Conservation (phyloP, 2,329 filamentous ascomycete genomes). For the Simplicillium sp. region DNA sequence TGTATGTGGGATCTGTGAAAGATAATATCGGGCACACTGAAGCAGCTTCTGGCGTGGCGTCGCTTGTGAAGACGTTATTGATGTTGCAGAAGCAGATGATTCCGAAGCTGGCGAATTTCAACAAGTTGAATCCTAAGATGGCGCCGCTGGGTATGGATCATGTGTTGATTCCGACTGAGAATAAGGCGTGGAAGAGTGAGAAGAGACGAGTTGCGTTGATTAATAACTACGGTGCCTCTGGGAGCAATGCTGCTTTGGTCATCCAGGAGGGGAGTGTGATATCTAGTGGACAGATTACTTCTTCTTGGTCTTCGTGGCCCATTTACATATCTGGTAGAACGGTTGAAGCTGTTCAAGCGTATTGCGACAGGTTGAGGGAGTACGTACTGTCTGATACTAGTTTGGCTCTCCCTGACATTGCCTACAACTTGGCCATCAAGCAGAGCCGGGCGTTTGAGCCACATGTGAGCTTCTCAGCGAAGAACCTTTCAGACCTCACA, state of each 20-base stretch:
- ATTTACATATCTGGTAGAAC: too few species aligned
- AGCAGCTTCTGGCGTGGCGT: slow-evolving; percentile 51
- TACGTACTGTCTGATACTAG: too few species aligned
- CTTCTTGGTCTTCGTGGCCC: too few species aligned
- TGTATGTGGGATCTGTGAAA: slow-evolving; percentile 55
- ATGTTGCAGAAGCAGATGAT: slow-evolving; percentile 35
- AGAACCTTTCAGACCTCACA: too few species aligned
- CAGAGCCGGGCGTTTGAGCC: too few species aligned
- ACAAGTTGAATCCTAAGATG: slow-evolving; percentile 9
- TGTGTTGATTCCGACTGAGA: slow-evolving; percentile 10
- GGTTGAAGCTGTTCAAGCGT: too few species aligned
- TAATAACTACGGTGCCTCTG: slow-evolving; percentile 26
- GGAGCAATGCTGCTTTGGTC: slow-evolving; percentile 15
- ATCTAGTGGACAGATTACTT: too few species aligned
- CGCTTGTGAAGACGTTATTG: slow-evolving; percentile 54
- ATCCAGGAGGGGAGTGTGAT: too few species aligned
- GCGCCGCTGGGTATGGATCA: slow-evolving; percentile 13
- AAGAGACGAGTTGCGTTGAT: slow-evolving; percentile 16
- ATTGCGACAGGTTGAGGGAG: too few species aligned
- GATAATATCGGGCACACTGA: slow-evolving; percentile 56
- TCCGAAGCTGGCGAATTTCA: slow-evolving; percentile 22
- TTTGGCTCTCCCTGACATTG: too few species aligned
- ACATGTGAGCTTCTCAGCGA: too few species aligned
- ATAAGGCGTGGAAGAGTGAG: slow-evolving; percentile 11
- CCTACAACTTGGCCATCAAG: too few species aligned